These are phyloP conservation scores for Metschnikowia koreensis DNA, from an alignment of 805 yeast species.

Conservation along the genomic window DNA sequence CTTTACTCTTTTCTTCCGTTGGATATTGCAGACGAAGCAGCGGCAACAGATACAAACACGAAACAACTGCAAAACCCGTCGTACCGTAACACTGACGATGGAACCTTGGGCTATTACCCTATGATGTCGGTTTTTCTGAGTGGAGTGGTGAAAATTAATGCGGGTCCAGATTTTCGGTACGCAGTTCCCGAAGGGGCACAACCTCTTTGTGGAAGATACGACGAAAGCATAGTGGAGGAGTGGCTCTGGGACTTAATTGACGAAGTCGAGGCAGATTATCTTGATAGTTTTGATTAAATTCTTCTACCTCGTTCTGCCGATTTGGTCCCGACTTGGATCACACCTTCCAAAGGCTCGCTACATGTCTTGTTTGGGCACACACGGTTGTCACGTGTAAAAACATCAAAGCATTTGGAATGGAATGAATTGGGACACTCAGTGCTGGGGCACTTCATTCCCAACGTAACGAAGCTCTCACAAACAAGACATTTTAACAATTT, in stretches of 20 bases:
- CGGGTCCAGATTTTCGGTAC: constrained; percentile 61
- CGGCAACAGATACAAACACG: constrained; percentile 22
- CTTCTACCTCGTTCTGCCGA: no score
- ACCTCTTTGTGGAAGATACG: constrained; percentile 59
- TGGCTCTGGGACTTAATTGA: constrained; percentile 81
- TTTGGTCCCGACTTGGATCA: constrained; percentile 6
- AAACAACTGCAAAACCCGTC: constrained; percentile 38
- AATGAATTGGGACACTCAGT: constrained; percentile 38
- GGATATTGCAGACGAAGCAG: constrained; percentile 49
- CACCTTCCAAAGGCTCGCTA: constrained; percentile 3
- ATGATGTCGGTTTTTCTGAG: constrained; percentile 78
- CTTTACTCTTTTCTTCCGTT: constrained; percentile 81
- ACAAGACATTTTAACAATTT: constrained; percentile 45
- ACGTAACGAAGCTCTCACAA: constrained; percentile 53
- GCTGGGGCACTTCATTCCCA: constrained; percentile 37
- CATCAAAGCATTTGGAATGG: constrained; percentile 48
- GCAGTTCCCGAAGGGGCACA: constrained; percentile 36
- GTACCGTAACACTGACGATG: constrained; percentile 64
- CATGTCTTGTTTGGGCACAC: constrained; percentile 13
- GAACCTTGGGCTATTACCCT: constrained; percentile 87
- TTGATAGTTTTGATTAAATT: constrained; percentile 43
- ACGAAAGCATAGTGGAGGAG: constrained; percentile 74
- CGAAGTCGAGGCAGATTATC: constrained; percentile 65
- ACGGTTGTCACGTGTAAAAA: constrained; percentile 35
- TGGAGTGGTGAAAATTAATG: constrained; percentile 69